phyloP scores from a whole-genome alignment of 2,329 filamentous ascomycete species.

The Monosporascus sp. region DNA sequence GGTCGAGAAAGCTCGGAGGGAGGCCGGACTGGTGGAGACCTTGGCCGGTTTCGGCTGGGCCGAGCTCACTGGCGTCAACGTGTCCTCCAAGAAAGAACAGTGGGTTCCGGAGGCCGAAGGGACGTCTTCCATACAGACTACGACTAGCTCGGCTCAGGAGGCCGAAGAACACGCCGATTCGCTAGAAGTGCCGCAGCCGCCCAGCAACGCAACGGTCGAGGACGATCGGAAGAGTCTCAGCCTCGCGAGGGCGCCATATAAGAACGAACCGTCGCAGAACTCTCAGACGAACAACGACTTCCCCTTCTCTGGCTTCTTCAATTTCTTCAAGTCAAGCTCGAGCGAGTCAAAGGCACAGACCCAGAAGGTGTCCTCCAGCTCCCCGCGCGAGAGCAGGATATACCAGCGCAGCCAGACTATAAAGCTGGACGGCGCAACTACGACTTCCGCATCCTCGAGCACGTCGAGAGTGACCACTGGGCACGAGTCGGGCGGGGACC shows the following conservation, averaged over 20 bases:
- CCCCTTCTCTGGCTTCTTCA: constrained; percentile 61
- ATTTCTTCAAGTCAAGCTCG: constrained; percentile 63
- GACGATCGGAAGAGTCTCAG: constrained; percentile 58
- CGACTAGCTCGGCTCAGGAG: constrained; percentile 2
- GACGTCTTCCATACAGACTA: constrained; percentile 26
- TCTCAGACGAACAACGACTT: constrained; percentile 35
- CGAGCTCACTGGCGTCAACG: constrained; percentile 73
- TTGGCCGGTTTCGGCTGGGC: constrained; percentile 93
- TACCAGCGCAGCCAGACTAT: constrained; percentile 76
- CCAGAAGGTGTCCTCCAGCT: constrained; percentile 27
- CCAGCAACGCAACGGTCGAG: constrained; percentile 58
- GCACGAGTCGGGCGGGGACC: constrained; percentile 39
- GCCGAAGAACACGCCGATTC: constrained; percentile 27
- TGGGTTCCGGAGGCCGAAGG: constrained; percentile 16
- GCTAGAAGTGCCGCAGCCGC: constrained; percentile 65
- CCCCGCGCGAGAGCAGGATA: constrained; percentile 61
- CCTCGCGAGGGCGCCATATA: constrained; percentile 31
- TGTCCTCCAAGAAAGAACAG: constrained; percentile 35
- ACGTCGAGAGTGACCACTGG: constrained; percentile 43
- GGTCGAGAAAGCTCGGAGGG: constrained; percentile 88
- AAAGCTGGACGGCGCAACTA: constrained; percentile 34
- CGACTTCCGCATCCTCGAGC: constrained; percentile 27
- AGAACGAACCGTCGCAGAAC: constrained; percentile 16
- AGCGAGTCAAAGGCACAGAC: constrained; percentile 44
- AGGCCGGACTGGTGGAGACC: constrained; percentile 87